Base-by-base conservation (phyloP, 2,329 filamentous ascomycete genomes). In the Arthrobotrys musiformis region DNA sequence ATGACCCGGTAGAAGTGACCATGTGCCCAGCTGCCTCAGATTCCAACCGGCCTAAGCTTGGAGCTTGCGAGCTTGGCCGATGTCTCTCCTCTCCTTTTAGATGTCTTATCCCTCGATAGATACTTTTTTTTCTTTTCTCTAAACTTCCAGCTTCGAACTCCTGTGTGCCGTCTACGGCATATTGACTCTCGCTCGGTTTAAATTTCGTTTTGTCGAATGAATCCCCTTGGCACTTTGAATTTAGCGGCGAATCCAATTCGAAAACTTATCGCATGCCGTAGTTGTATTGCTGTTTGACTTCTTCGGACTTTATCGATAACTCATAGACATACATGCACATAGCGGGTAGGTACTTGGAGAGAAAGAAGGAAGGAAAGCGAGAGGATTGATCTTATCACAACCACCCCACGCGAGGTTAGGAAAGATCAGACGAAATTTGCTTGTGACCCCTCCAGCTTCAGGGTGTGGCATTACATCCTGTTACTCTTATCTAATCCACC, bases 351-450 rank as follows among this genome's bases (percentile, higher is more conserved):
- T n/a, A 3, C 17, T 5, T 42, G 11, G 40, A 42, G 30, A 33
- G 30, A 33, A 9, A 4, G 30, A 33, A 33, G 30, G 30, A 33
- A 17, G 8, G 4, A 61, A 15, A 28, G 26, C 6, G 40, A 11
- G 30, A 13, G 33, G 13, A n/a, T 17, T 8, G 63, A 35, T 58
- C 54, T 69, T 75, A 62, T 68, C 63, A 35, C 28, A 52, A 19
- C 33, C 42, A 63, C 56, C 72, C 72, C 64, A 76, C 72, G 72
- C 72, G 58, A 70, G 72, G 19, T 42, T 30, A n/a, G 33, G 33
- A 68, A 70, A 76, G 72, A 76, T 76, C 72, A 76, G 72, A 76
- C 64, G 72, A 76, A 76, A 70, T 76, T 44, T 60, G 64, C 72
- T 76, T 76, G 72, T 76, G 72, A 76, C 58, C 56, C 28, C 37